Percentiles rank a stretch among this genome's conserved stretches.
phyloP scores from a whole-genome alignment of 108 stramenopile genomes.

The Fistulifera solaris region DNA sequence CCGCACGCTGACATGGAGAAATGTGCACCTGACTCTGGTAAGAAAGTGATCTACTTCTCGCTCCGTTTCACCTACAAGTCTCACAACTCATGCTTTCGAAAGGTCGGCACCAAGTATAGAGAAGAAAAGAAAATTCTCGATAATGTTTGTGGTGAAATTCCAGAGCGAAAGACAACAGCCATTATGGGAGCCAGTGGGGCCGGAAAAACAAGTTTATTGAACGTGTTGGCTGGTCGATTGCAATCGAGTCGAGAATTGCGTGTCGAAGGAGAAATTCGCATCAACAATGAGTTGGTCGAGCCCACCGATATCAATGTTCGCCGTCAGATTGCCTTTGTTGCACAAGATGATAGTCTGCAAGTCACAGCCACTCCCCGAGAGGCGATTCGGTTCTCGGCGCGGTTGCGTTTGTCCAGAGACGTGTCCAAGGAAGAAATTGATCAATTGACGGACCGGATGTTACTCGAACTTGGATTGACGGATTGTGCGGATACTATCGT shows the following conservation, averaged over 20 bases:
- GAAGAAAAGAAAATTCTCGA: conserved; percentile 19
- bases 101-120: too few relatives aligned
- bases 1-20: too few relatives aligned
- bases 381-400: conserved; percentile 69
- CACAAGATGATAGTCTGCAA: conserved; percentile 70
- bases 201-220: conserved; percentile 41
- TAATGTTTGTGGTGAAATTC: conserved; percentile 40
- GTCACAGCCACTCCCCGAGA: conserved; percentile 56
- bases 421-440: conserved; percentile 42
- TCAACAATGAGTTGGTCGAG: conserved; percentile 30
- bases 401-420: conserved; percentile 46
- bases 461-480: conserved; percentile 56
- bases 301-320: conserved; percentile 28
- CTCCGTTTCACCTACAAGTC: too few relatives aligned
- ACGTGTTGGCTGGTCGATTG: conserved; percentile 51
- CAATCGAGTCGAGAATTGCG: conserved; percentile 1
- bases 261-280: conserved; percentile 18
- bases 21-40: too few relatives aligned
- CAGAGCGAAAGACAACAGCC: conserved; percentile 37
- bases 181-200: conserved; percentile 35
- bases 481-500: conserved; percentile 57
- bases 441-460: conserved; percentile 48
- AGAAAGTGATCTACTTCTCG: too few relatives aligned
- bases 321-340: conserved; percentile 66
- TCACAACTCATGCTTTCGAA: too few relatives aligned